A percentile compares a stretch with the other conserved stretches of the same genome.
These are phyloP conservation scores for Yarrowia osloensis DNA, from an alignment of 805 yeast genomes.

Conservation along the genomic window DNA sequence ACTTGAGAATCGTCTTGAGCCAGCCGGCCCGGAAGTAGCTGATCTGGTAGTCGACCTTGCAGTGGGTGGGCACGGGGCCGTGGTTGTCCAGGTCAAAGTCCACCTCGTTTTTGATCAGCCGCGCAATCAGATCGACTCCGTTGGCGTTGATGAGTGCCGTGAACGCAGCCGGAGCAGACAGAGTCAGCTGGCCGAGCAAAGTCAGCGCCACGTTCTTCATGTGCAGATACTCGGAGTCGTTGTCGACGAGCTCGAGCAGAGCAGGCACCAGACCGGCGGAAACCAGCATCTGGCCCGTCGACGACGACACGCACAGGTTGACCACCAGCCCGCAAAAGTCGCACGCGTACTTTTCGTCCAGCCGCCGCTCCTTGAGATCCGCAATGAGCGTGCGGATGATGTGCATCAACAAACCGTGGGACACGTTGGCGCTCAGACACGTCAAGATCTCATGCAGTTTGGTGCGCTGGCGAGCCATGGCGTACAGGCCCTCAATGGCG, in stretches of 20 bases:
- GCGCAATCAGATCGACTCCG: slow-evolving; percentile 67
- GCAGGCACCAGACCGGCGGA: slow-evolving; percentile 76
- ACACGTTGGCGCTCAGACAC: slow-evolving; percentile 80
- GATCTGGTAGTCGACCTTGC: slow-evolving; percentile 47
- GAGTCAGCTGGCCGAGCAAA: slow-evolving; percentile 49
- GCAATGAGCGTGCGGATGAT: slow-evolving; percentile 62
- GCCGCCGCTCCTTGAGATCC: slow-evolving; percentile 42
- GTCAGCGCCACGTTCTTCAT: slow-evolving; percentile 66
- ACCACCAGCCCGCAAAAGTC: slow-evolving; percentile 58
- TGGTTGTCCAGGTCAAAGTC: slow-evolving; percentile 52
- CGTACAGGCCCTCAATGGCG: slow-evolving; percentile 67
- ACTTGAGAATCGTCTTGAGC: slow-evolving; percentile 60
- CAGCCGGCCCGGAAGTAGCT: slow-evolving; percentile 43
- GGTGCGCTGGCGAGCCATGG: slow-evolving; percentile 63
- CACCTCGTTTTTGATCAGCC: slow-evolving; percentile 63
- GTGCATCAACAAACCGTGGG: slow-evolving; percentile 80
- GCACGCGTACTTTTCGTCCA: slow-evolving; percentile 52
- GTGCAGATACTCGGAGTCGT: slow-evolving; percentile 54
- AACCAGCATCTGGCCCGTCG: slow-evolving; percentile 54
- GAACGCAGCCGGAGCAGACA: slow-evolving; percentile 48
- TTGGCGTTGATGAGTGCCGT: slow-evolving; percentile 63
- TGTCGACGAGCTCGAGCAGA: slow-evolving; percentile 59
- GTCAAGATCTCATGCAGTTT: slow-evolving; percentile 79
- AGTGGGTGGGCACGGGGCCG: slow-evolving; percentile 51
- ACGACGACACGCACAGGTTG: slow-evolving; percentile 58